These are phyloP conservation scores for Amanita thiersii DNA, from an alignment of 768 basidiomycete genomes.

Conservation along the genomic window DNA sequence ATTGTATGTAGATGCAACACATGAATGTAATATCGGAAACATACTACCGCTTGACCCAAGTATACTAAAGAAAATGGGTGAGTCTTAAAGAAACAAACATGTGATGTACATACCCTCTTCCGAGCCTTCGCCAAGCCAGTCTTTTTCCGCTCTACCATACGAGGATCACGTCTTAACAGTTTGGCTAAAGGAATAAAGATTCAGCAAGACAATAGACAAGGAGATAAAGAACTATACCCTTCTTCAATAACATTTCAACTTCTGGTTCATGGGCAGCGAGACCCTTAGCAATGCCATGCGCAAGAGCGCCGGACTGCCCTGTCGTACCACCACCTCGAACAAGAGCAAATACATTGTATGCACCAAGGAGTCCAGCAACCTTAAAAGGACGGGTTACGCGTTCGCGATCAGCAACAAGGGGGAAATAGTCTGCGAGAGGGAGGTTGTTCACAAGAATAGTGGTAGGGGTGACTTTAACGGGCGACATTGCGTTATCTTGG, in stretches of 20 bases:
- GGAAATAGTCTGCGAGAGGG: conserved; percentile 75
- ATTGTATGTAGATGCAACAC: conserved; percentile 8
- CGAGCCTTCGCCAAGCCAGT: conserved; percentile 88
- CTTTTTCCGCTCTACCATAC: conserved; percentile 99
- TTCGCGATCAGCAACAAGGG: conserved; percentile 68
- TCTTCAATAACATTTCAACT: conserved; percentile 55
- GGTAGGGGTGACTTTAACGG: conserved; percentile 36
- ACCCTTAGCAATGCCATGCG: conserved; percentile 69
- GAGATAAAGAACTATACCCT: conserved; percentile 42
- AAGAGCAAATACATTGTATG: conserved; percentile 71
- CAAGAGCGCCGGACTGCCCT: conserved; percentile 86
- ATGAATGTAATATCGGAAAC: conserved; percentile 7
- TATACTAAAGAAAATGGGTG: conserved; percentile 43
- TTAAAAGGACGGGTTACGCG: conserved; percentile 77
- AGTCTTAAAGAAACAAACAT: conserved; percentile 4
- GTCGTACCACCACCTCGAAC: conserved; percentile 85
- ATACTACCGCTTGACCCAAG: conserved; percentile 92
- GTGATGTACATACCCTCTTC: conserved; percentile 60
- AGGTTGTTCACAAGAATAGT: conserved; percentile 81
- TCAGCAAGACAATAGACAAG: conserved; percentile 3
- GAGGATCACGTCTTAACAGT: conserved; percentile 83
- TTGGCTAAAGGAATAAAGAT: conserved; percentile 45
- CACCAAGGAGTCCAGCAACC: conserved; percentile 75
- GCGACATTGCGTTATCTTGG: conserved; percentile 6
- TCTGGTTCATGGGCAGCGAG: conserved; percentile 65